Evolutionary conservation across 305 asterid species (phyloP), one percentile per base, ranked within the genome.

Genomic region (Solanum hybrid): DNA sequence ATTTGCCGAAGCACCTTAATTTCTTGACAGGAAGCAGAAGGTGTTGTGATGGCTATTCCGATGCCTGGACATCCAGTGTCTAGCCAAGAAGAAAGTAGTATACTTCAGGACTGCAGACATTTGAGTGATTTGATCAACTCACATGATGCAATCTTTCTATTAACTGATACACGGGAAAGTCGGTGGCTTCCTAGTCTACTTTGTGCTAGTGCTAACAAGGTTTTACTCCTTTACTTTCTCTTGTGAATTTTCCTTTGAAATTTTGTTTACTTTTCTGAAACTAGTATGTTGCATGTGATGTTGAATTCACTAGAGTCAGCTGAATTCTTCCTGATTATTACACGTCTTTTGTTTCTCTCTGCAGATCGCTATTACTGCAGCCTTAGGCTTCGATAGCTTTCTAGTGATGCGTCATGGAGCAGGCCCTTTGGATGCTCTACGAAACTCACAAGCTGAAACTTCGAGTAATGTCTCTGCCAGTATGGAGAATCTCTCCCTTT

Each of bases 401-500:
- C 95, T 97, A 88, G 99, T 97, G 88, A 96, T 97, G 99, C 97
- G 99, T 39, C 99, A 97, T 91, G 99, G 99, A 89, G 95, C 94
- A 91, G 98, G 98, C 89, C 97, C 98, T 28, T 36, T 89, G 89
- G 91, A 90, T 90, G 69, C 92, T 88, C 80, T 91, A 89, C 92
- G 82, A 76, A 90, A 91, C 76, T 92, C 83, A 81, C 91, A 93
- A 88, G 86, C 92, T 77, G 94, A 92, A 91, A 90, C 82, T 86
- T 8, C 14, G 90, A 89, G 86, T 86, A 92, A 85, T 86, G 78
- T 94, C 87, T 89, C 95, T 36, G 88, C 93, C 89, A 93, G 92
- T 88, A 88, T 91, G 89, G 94, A 90, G 64, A 74, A 90, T 24
- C 81, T 94, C 71, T 91, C 95, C 51, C 89, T 93, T 40, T 33